These are phyloP conservation scores for Leccinum uliginosum DNA, from an alignment of 768 basidiomycete genomes.

Conservation along the genomic window DNA sequence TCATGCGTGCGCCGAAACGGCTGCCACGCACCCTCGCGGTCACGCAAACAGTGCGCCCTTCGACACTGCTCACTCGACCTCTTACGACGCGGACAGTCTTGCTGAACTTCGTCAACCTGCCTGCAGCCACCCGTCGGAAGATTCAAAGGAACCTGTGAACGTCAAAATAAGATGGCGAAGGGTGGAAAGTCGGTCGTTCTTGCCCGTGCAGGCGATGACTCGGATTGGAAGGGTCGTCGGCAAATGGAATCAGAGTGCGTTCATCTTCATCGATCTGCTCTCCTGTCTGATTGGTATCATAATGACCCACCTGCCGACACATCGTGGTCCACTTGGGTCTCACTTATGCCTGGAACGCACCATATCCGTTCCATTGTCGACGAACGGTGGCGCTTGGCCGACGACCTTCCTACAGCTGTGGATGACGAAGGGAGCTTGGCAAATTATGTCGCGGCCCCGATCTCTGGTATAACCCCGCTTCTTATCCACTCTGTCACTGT, in stretches of 20 bases:
- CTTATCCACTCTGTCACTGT: slow-evolving; percentile 33
- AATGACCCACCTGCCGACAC: slow-evolving; percentile 32
- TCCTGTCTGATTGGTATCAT: slow-evolving; percentile 14
- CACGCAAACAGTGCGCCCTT: too few species aligned
- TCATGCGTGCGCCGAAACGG: too few species aligned
- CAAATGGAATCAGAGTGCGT: slow-evolving; percentile 63
- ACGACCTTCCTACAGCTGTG: slow-evolving; percentile 81
- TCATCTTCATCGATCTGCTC: slow-evolving; percentile 4
- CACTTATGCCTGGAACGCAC: slow-evolving; percentile 84
- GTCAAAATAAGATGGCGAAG: slow-evolving; percentile 65
- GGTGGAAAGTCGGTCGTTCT: slow-evolving; percentile 62
- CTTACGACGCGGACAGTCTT: background rate
- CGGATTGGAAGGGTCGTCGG: slow-evolving; percentile 66
- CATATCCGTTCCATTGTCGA: slow-evolving; percentile 95
- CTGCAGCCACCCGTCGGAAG: slow-evolving; percentile 22
- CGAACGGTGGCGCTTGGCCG: slow-evolving; percentile 74
- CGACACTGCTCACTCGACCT: too few species aligned
- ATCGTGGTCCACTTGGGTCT: slow-evolving; percentile 37
- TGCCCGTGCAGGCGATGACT: slow-evolving; percentile 65
- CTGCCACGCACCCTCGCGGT: too few species aligned
- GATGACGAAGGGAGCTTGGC: slow-evolving; percentile 93
- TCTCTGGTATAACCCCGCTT: slow-evolving; percentile 31
- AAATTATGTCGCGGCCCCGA: slow-evolving; percentile 73
- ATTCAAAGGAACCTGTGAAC: slow-evolving; percentile 28
- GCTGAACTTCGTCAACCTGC: slow-evolving; percentile 20